Evolutionary conservation across 768 basidiomycete genomes (phyloP).

Genomic region (Boletus barrowsii): DNA sequence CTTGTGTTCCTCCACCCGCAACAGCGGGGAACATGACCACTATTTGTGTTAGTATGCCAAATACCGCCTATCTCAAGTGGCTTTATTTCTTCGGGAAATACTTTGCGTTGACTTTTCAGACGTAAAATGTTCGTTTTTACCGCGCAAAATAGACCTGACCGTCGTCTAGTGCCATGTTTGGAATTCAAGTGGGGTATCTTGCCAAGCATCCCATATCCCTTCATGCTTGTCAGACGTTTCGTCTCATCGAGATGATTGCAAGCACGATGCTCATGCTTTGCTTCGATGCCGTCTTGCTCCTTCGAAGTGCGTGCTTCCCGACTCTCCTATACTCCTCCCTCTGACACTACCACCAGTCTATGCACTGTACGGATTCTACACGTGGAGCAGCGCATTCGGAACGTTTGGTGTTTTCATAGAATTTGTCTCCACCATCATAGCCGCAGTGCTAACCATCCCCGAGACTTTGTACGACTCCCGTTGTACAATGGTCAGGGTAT

Average conservation of each 20-base stretch:
- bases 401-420: constrained; percentile 12
- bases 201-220: neutral
- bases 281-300: constrained; percentile 18
- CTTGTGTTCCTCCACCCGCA: neutral
- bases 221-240: constrained; percentile 12
- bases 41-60: constrained; percentile 12
- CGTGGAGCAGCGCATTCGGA: neutral
- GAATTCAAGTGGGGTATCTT: constrained; percentile 7
- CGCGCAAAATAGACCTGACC: neutral
- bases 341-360: constrained; percentile 13
- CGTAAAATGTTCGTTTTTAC: constrained; percentile 1
- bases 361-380: constrained; percentile 11
- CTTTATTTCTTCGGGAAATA: constrained; percentile 27
- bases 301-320: constrained; percentile 19
- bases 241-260: constrained; percentile 10
- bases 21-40: neutral
- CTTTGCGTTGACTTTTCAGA: constrained; percentile 12
- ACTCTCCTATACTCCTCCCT: neutral
- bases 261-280: constrained; percentile 11
- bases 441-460: constrained; percentile 1
- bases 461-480: constrained; percentile 8
- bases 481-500: constrained; percentile 7
- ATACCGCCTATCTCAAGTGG: constrained; percentile 21
- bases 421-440: neutral
- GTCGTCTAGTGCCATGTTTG: constrained; percentile 5